Percentiles rank a stretch among this genome's conserved stretches.
Conservation (phyloP, 371 early-diverging fungal genomes). For the Syncephalastrum sp. region DNA sequence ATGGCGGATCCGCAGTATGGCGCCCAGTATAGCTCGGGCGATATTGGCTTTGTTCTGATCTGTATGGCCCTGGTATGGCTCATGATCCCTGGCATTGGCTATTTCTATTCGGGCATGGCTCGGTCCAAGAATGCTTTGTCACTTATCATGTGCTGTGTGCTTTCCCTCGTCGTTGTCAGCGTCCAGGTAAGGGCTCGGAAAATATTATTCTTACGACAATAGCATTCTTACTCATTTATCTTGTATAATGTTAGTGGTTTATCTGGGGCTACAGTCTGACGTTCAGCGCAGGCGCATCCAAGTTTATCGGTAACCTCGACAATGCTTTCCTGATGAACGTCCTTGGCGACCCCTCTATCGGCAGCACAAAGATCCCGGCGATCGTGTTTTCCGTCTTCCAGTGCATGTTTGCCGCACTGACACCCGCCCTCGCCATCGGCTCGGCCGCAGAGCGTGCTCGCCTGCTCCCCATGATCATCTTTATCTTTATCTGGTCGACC, state of each 20-base stretch:
- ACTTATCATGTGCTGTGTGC: constrained; percentile 64
- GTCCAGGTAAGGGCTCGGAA: constrained; percentile 33
- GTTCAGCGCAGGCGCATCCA: constrained; percentile 68
- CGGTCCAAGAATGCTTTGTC: constrained; percentile 80
- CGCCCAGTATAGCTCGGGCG: constrained; percentile 44
- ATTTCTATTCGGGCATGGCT: constrained; percentile 91
- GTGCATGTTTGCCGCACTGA: constrained; percentile 83
- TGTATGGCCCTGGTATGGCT: constrained; percentile 80
- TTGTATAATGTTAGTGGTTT: constrained; percentile 66
- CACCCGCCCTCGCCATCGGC: constrained; percentile 91
- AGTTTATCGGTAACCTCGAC: constrained; percentile 80
- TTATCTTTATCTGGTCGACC: constrained; percentile 92
- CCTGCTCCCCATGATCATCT: constrained; percentile 81
- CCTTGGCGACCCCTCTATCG: constrained; percentile 52
- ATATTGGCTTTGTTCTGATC: constrained; percentile 69
- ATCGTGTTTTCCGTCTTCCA: constrained; percentile 65
- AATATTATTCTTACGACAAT: neutral
- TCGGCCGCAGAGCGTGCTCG: constrained; percentile 89
- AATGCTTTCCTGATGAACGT: constrained; percentile 70
- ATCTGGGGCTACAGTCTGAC: constrained; percentile 86
- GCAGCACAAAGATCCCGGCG: constrained; percentile 62
- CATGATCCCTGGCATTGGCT: constrained; percentile 87
- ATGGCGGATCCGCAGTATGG: constrained; percentile 11
- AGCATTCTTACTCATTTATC: too few species aligned
- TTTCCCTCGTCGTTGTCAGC: constrained; percentile 70